phyloP scores from a whole-genome alignment of 1,139 yeast genomes.

The Eremothecium gossypii region DNA sequence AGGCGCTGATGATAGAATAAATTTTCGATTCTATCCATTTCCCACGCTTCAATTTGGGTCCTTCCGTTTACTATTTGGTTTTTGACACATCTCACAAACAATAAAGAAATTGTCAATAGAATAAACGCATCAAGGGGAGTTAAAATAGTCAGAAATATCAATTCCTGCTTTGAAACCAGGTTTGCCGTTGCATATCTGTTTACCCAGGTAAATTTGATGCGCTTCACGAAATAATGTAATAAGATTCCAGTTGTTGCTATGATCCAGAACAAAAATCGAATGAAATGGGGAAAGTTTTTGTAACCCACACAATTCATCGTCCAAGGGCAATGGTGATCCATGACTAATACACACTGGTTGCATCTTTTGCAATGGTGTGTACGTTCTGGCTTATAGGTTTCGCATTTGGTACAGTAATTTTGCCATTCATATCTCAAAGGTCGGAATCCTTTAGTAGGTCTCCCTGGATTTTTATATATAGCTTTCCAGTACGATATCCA shows the following conservation, averaged over 20 bases:
- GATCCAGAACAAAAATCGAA: conserved; percentile 69
- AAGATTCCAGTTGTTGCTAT: conserved; percentile 46
- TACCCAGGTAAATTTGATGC: conserved; percentile 41
- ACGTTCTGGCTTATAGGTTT: conserved; percentile 61
- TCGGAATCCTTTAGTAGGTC: conserved; percentile 38
- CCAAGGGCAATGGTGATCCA: conserved; percentile 93
- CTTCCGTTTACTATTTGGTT: conserved; percentile 57
- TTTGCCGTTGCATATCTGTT: conserved; percentile 53
- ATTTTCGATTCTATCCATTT: conserved; percentile 66
- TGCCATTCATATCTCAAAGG: conserved; percentile 40
- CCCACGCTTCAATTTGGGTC: conserved; percentile 93
- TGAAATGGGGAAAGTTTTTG: conserved; percentile 69
- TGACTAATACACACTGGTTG: conserved; percentile 53
- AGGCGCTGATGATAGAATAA: conserved; percentile 18
- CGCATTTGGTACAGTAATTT: conserved; percentile 59
- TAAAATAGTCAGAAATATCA: conserved; percentile 48
- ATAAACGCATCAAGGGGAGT: conserved; percentile 53
- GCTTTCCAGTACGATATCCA: conserved; percentile 70
- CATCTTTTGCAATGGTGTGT: conserved; percentile 71
- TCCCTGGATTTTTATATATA: conserved; percentile 48
- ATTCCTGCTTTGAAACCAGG: conserved; percentile 43
- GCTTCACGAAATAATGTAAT: conserved; percentile 35
- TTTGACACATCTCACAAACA: conserved; percentile 52
- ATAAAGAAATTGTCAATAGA: conserved; percentile 44
- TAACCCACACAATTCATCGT: conserved; percentile 79